Conservation (phyloP, 2,329 filamentous ascomycete species). For the Venturia oleaginea region DNA sequence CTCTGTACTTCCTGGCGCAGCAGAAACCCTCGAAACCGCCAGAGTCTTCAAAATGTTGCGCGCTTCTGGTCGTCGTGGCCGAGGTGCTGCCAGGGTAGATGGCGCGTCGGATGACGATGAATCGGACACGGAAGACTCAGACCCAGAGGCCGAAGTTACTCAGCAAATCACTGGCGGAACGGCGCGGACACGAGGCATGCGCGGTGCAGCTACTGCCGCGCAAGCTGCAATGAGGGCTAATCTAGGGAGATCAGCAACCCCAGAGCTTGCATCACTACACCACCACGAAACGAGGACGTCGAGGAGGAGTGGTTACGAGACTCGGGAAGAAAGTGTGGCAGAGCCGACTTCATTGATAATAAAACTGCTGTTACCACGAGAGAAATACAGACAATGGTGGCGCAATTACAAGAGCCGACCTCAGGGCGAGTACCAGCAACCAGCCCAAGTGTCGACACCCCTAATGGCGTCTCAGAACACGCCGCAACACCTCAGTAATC, state of each 20-base stretch:
- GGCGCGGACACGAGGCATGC: constrained; percentile 76
- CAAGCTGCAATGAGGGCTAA: constrained; percentile 77
- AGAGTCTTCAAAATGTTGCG: constrained; percentile 64
- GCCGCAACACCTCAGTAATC: constrained; percentile 33
- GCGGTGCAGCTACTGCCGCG: constrained; percentile 77
- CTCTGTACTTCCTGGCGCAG: constrained; percentile 82
- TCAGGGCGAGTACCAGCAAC: constrained; percentile 22
- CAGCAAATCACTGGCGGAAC: constrained; percentile 64
- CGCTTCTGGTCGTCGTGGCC: constrained; percentile 35
- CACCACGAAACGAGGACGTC: constrained; percentile 65
- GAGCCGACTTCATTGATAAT: constrained; percentile 58
- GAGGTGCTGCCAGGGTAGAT: constrained; percentile 51
- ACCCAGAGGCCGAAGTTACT: constrained; percentile 19
- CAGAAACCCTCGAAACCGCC: constrained; percentile 69
- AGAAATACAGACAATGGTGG: constrained; percentile 60
- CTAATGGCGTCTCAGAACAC: constrained; percentile 37
- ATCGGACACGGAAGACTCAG: constrained; percentile 83
- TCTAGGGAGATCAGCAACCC: constrained; percentile 74
- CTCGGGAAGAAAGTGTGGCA: constrained; percentile 69
- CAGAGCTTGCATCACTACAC: constrained; percentile 57
- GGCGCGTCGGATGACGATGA: constrained; percentile 89
- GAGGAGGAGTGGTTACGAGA: constrained; percentile 49
- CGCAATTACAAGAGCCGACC: constrained; percentile 42
- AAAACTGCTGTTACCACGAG: constrained; percentile 62
- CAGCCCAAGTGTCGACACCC: constrained; percentile 26